A percentile compares a stretch with the other conserved stretches of the same genome.
Conservation (phyloP, 768 basidiomycete genomes). For the Clitopilus hobsonii region DNA sequence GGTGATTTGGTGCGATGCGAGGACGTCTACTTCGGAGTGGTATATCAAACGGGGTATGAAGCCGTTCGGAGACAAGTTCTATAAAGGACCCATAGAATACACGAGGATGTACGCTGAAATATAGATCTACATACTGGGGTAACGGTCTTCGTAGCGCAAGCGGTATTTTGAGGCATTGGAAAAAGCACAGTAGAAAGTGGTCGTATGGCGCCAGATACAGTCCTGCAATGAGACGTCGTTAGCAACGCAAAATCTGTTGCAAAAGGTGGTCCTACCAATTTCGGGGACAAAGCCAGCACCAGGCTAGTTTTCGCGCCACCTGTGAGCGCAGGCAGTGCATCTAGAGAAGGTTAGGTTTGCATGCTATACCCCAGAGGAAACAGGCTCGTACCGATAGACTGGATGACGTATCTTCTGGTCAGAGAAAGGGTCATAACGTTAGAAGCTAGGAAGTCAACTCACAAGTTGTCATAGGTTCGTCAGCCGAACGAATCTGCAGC, state of each 20-base stretch:
- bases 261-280: too few species aligned
- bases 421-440: too few species aligned
- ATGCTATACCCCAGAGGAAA: not conserved
- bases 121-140: not conserved
- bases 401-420: not conserved
- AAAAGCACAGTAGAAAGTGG: too few species aligned
- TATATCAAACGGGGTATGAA: conserved; percentile 48
- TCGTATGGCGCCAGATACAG: too few species aligned
- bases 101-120: conserved; percentile 38
- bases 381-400: conserved; percentile 57
- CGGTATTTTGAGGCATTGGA: too few species aligned
- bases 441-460: too few species aligned
- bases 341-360: conserved; percentile 25
- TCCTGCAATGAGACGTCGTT: too few species aligned
- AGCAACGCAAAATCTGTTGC: too few species aligned
- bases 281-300: not conserved
- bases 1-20: conserved; percentile 57
- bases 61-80: conserved; percentile 47
- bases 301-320: conserved; percentile 63
- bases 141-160: too few species aligned
- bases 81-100: conserved; percentile 51
- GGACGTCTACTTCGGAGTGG: conserved; percentile 31
- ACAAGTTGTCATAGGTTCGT: conserved; percentile 85
- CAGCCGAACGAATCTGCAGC: conserved; percentile 91
- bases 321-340: conserved; percentile 57